Percentiles rank a stretch among this genome's conserved stretches.
Evolutionary conservation across 169 alveolate species (phyloP).

Genomic region (Theileria orientalis): DNA sequence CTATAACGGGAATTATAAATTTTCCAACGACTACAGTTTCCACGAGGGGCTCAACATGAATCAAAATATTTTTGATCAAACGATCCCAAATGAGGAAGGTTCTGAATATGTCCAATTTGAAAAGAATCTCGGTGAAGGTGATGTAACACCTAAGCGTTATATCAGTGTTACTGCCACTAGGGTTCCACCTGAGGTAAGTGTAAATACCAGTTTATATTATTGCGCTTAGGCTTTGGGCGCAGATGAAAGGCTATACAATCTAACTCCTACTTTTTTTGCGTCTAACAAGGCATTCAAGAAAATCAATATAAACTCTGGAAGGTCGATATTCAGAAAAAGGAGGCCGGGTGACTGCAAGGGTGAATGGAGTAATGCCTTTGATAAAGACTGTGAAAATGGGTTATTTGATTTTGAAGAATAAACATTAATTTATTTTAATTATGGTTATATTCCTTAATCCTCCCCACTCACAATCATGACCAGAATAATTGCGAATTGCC

Average conservation of each 20-base stretch:
- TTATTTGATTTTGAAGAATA: not conserved
- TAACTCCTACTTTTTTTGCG: constrained; percentile 57
- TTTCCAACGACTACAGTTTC: constrained; percentile 21
- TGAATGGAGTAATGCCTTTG: constrained; percentile 84
- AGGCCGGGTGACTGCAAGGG: constrained; percentile 74
- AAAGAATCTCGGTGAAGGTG: too few species aligned
- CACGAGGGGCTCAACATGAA: not conserved
- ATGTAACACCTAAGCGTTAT: too few species aligned
- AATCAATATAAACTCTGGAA: constrained; percentile 40
- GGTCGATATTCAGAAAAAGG: constrained; percentile 71
- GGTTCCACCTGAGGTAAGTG: constrained; percentile 14
- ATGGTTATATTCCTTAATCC: not conserved
- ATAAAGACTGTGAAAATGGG: constrained; percentile 30
- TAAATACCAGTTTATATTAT: too few species aligned
- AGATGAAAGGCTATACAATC: not conserved
- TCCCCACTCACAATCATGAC: constrained; percentile 1
- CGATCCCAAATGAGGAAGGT: constrained; percentile 12
- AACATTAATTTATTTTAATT: constrained; percentile 2
- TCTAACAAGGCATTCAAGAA: constrained; percentile 51
- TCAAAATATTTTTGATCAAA: not conserved
- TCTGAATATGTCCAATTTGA: constrained; percentile 15
- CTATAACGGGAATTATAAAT: not conserved
- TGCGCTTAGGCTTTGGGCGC: not conserved
- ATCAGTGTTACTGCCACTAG: too few species aligned
- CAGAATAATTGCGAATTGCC: not conserved